Conservation (phyloP, 2,329 filamentous ascomycete genomes). For the Cytospora leucostoma region DNA sequence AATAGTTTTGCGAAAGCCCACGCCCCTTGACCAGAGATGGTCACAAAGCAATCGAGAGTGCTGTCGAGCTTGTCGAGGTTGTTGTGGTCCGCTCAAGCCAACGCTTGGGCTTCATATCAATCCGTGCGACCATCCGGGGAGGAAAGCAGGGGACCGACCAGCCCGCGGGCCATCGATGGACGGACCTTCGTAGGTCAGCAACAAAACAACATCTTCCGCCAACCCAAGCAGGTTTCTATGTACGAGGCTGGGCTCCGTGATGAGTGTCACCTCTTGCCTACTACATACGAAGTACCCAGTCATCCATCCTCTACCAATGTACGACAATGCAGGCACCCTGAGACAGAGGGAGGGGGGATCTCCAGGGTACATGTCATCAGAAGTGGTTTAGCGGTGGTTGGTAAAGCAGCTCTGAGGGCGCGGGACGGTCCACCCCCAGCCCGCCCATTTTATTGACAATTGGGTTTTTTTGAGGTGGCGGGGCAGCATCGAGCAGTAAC, state of each 20-base stretch:
- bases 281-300: background rate
- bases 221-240: no score
- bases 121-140: background rate
- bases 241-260: no score
- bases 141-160: background rate
- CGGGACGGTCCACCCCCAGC: constrained; percentile 16
- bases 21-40: background rate
- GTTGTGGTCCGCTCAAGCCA: no score
- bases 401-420: background rate
- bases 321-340: no score
- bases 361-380: background rate
- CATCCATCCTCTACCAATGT: background rate
- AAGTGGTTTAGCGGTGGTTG: constrained; percentile 22
- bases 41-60: background rate
- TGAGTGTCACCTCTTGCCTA: no score
- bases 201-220: background rate
- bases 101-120: no score
- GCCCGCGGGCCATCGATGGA: background rate
- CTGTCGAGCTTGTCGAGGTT: background rate
- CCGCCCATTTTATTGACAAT: constrained; percentile 23
- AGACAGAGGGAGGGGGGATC: no score
- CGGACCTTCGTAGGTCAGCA: background rate
- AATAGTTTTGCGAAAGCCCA: no score
- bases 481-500: constrained; percentile 7
- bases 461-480: constrained; percentile 12